Percentiles rank a stretch among this genome's conserved stretches.
Conservation (phyloP, 169 alveolate genomes). For the Eimeria falciformis region DNA sequence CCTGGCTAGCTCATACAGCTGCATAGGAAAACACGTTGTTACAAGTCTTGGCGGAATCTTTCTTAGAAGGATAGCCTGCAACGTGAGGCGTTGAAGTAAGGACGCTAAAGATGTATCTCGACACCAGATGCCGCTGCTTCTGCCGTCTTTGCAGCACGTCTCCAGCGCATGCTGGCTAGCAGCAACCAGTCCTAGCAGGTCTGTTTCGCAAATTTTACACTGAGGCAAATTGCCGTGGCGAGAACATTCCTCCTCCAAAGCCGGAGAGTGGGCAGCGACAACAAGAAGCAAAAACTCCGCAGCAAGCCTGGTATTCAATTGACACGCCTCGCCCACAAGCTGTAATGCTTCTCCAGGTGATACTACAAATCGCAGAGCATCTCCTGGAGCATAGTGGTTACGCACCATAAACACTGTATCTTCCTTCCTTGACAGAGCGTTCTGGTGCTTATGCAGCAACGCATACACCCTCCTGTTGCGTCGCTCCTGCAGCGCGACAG, state of each 20-base stretch:
- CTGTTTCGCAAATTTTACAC: not conserved
- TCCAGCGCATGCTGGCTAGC: not conserved
- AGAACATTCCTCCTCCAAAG: not conserved
- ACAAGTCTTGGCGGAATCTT: no score
- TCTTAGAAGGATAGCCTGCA: not conserved
- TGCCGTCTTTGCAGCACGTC: not conserved
- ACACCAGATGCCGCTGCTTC: not conserved
- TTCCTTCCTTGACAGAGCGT: not conserved
- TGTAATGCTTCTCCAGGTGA: not conserved
- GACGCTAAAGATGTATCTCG: not conserved
- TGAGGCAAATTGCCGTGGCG: not conserved
- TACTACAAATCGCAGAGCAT: not conserved
- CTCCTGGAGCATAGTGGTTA: not conserved
- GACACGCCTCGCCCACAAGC: slow-evolving; percentile 4
- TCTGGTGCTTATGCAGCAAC: slow-evolving; percentile 3
- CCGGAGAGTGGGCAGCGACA: not conserved
- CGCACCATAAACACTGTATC: slow-evolving; percentile 4
- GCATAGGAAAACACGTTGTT: not conserved
- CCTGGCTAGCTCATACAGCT: not conserved
- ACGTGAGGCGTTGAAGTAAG: not conserved
- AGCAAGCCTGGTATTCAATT: not conserved
- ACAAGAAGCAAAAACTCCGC: slow-evolving; percentile 1
- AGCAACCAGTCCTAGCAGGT: slow-evolving; percentile 29
- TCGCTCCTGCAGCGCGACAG: slow-evolving; percentile 34
- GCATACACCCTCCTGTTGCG: not conserved